These are phyloP conservation scores for Albophoma yamanashiensis DNA, from an alignment of 2,329 filamentous ascomycete species.

Conservation along the genomic window DNA sequence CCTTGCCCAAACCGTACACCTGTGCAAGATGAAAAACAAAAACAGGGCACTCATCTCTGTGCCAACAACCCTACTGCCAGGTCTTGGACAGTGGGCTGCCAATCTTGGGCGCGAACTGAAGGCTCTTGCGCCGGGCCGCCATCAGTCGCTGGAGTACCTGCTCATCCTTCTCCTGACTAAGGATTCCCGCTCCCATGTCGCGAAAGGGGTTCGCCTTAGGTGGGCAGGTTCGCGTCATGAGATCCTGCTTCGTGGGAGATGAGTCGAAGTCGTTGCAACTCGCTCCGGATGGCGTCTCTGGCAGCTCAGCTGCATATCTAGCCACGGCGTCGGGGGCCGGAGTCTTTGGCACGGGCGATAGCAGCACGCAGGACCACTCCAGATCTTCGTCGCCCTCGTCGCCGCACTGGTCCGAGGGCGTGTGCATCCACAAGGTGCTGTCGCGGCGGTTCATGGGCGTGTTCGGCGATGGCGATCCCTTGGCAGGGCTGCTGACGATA, in stretches of 20 bases:
- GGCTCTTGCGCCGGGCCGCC: conserved; percentile 63
- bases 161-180: conserved; percentile 42
- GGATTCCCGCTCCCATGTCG: conserved; percentile 31
- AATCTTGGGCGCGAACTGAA: conserved; percentile 67
- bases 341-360: conserved; percentile 48
- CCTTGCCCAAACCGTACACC: neutral
- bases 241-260: conserved; percentile 22
- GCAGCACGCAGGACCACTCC: conserved; percentile 30
- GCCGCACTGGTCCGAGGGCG: conserved; percentile 34
- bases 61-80: conserved; percentile 25
- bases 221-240: conserved; percentile 44
- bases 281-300: conserved; percentile 30
- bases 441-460: conserved; percentile 42
- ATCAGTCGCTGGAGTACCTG: conserved; percentile 52
- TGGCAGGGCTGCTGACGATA: conserved; percentile 35
- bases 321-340: conserved; percentile 45
- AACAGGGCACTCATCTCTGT: neutral
- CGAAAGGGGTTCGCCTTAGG: conserved; percentile 31
- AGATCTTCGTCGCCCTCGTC: conserved; percentile 26
- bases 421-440: conserved; percentile 44
- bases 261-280: conserved; percentile 20
- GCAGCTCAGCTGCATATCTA: conserved; percentile 39
- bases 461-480: conserved; percentile 28
- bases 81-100: conserved; percentile 58
- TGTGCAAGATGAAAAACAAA: neutral